Conservation (phyloP, 306 rosid species). For the Cicer bijugum region DNA sequence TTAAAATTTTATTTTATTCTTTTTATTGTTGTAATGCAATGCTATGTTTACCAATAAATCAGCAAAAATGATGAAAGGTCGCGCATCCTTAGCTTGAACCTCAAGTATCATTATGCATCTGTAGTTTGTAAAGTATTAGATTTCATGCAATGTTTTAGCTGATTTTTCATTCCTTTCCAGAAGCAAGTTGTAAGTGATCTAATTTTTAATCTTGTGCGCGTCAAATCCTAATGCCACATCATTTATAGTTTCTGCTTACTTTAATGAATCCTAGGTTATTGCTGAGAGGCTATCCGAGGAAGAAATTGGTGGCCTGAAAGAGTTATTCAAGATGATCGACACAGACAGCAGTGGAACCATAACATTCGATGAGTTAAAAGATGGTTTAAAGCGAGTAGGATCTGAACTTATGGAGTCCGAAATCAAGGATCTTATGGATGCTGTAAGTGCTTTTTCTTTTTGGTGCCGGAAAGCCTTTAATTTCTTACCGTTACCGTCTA, state of each 20-base stretch:
- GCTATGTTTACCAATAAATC: background rate
- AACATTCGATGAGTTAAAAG: conserved; percentile 64
- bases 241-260: conserved; percentile 35
- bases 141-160: background rate
- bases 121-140: conserved; percentile 3
- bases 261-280: conserved; percentile 51
- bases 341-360: conserved; percentile 67
- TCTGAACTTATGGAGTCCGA: conserved; percentile 72
- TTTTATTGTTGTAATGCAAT: background rate
- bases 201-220: conserved; percentile 10
- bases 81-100: conserved; percentile 5
- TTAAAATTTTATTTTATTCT: background rate
- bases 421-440: conserved; percentile 68
- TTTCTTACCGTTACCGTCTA: background rate
- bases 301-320: conserved; percentile 69
- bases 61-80: background rate
- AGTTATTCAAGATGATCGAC: conserved; percentile 65
- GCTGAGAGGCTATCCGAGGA: conserved; percentile 70
- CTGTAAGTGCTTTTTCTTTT: conserved; percentile 49
- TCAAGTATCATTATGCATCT: conserved; percentile 16
- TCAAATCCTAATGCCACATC: conserved; percentile 29
- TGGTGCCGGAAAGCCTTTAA: background rate
- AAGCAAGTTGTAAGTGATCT: conserved; percentile 8
- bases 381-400: conserved; percentile 64
- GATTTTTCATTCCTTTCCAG: conserved; percentile 1